A percentile compares a stretch with the other conserved stretches of the same genome.
Conservation (phyloP, 768 basidiomycete species). For the Collybia mongolica region DNA sequence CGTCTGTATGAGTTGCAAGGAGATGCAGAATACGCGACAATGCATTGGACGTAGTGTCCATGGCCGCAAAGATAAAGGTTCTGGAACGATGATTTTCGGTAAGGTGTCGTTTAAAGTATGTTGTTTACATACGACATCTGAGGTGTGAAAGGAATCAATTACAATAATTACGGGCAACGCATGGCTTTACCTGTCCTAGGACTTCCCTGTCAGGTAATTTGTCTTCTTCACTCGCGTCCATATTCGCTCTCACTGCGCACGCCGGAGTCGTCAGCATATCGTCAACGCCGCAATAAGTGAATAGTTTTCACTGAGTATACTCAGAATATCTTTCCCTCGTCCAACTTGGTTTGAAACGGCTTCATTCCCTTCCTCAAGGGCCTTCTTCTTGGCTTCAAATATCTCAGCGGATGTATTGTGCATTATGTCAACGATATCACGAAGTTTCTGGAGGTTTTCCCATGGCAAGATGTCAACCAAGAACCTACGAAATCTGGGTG, state of each 20-base stretch:
- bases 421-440: slow-evolving; percentile 14
- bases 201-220: slow-evolving; percentile 27
- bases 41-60: slow-evolving; percentile 31
- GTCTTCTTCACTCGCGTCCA: slow-evolving; percentile 23
- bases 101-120: neutral
- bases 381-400: slow-evolving; percentile 12
- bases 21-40: slow-evolving; percentile 25
- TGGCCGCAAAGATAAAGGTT: slow-evolving; percentile 29
- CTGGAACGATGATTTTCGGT: slow-evolving; percentile 10
- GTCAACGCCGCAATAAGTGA: too few relatives aligned
- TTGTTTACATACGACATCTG: slow-evolving; percentile 15
- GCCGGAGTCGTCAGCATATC: too few relatives aligned
- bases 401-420: slow-evolving; percentile 12
- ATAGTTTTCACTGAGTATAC: slow-evolving; percentile 12
- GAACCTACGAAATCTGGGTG: slow-evolving; percentile 14
- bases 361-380: slow-evolving; percentile 14
- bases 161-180: neutral
- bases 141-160: neutral
- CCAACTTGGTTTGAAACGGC: slow-evolving; percentile 7
- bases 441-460: slow-evolving; percentile 6
- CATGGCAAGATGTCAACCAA: slow-evolving; percentile 11
- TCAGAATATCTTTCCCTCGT: slow-evolving; percentile 15
- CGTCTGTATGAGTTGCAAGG: slow-evolving; percentile 26
- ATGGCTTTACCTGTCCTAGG: slow-evolving; percentile 23
- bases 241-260: slow-evolving; percentile 28